Evolutionary conservation across 2,329 filamentous ascomycete genomes (phyloP).

Genomic region (Aureobasidium sp.): DNA sequence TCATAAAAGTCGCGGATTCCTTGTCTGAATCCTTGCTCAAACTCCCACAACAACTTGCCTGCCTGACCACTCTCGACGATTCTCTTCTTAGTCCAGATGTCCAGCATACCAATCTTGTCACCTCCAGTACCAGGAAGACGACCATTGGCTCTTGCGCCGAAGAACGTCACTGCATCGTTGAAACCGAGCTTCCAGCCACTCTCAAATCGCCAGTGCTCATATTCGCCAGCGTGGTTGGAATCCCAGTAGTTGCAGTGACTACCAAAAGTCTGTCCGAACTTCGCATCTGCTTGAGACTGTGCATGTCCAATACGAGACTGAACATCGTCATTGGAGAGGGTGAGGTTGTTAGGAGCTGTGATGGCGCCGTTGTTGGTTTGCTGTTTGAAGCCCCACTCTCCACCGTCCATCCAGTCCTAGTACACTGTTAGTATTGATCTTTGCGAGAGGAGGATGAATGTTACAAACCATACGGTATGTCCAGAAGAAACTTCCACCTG

Average conservation of each 20-base stretch:
- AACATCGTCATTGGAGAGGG: constrained; percentile 32
- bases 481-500: constrained; percentile 52
- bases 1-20: constrained; percentile 37
- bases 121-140: constrained; percentile 28
- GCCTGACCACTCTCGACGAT: constrained; percentile 43
- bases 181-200: constrained; percentile 51
- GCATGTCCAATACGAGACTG: constrained; percentile 32
- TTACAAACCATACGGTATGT: constrained; percentile 45
- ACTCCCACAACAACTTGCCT: constrained; percentile 43
- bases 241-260: constrained; percentile 47
- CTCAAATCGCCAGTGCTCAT: constrained; percentile 47
- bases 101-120: constrained; percentile 49
- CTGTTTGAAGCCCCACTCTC: constrained; percentile 52
- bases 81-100: constrained; percentile 51
- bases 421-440: not conserved
- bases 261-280: constrained; percentile 31
- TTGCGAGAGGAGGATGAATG: not conserved
- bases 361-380: constrained; percentile 42
- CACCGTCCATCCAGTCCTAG: constrained; percentile 50
- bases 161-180: constrained; percentile 47
- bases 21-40: constrained; percentile 41
- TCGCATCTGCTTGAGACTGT: constrained; percentile 29
- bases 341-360: constrained; percentile 32
- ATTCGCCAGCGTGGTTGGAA: constrained; percentile 33
- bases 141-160: constrained; percentile 33